Conservation (phyloP, 2,329 filamentous ascomycete species). For the Celoporthe dispersa region DNA sequence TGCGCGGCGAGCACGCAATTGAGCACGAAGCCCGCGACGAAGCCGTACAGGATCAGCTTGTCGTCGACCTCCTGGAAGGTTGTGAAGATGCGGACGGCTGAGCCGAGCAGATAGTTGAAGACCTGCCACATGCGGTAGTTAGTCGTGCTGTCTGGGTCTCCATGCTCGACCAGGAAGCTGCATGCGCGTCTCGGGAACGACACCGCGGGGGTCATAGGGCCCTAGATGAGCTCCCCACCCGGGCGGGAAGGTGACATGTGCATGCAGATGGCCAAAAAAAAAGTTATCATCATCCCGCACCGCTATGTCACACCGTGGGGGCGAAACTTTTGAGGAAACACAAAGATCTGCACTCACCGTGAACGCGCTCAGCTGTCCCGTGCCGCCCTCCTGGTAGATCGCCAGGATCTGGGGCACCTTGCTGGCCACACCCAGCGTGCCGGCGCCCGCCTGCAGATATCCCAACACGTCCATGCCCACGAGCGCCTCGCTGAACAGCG, state of each 20-base stretch:
- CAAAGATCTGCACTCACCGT: slow-evolving; percentile 65
- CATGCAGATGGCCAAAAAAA: background rate
- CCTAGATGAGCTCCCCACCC: background rate
- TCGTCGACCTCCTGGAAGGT: slow-evolving; percentile 97
- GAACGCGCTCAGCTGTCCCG: slow-evolving; percentile 95
- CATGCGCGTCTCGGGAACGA: slow-evolving; percentile 12
- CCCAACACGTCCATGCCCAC: slow-evolving; percentile 70
- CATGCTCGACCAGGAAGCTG: slow-evolving; percentile 14
- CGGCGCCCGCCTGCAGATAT: slow-evolving; percentile 83
- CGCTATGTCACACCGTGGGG: background rate
- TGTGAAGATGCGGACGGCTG: slow-evolving; percentile 93
- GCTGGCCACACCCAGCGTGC: slow-evolving; percentile 80
- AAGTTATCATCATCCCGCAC: background rate
- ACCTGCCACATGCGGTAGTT: slow-evolving; percentile 63
- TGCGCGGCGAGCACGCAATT: slow-evolving; percentile 86
- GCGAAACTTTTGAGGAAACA: background rate
- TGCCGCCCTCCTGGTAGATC: slow-evolving; percentile 83
- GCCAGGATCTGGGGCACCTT: slow-evolving; percentile 93
- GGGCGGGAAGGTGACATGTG: slow-evolving; percentile 17
- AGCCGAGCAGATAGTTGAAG: slow-evolving; percentile 96
- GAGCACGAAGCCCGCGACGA: slow-evolving; percentile 87
- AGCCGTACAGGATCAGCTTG: slow-evolving; percentile 93
- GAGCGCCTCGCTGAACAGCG: slow-evolving; percentile 70
- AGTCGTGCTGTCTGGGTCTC: slow-evolving; percentile 11
- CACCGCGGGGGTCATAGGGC: background rate